Conservation (phyloP, 2,329 filamentous ascomycete genomes). For the Neonectria hederae region DNA sequence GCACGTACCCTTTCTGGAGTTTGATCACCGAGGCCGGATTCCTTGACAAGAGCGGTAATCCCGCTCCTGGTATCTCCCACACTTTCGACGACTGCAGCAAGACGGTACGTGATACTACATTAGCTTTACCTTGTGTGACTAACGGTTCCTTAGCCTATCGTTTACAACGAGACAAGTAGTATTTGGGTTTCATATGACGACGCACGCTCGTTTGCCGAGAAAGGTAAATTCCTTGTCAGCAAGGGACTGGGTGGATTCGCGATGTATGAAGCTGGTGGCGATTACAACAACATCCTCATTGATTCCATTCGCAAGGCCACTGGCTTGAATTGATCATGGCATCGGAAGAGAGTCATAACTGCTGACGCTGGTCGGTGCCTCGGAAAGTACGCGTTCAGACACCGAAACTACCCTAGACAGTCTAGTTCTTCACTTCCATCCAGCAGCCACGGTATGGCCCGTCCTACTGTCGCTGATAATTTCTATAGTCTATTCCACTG, state of each 20-base stretch:
- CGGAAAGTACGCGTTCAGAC: too few relatives aligned
- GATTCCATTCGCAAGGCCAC: constrained; percentile 27
- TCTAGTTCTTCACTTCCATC: too few relatives aligned
- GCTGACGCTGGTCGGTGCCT: too few relatives aligned
- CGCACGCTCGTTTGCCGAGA: constrained; percentile 26
- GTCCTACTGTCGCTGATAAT: too few relatives aligned
- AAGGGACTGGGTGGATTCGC: constrained; percentile 30
- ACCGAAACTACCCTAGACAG: too few relatives aligned
- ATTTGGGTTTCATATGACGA: constrained; percentile 37
- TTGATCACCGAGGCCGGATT: constrained; percentile 33
- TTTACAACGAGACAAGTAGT: constrained; percentile 25
- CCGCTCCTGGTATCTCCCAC: constrained; percentile 26
- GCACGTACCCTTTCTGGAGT: constrained; percentile 36
- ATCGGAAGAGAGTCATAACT: too few relatives aligned
- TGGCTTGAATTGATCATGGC: too few relatives aligned
- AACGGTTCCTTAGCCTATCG: constrained; percentile 14
- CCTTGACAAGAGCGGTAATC: constrained; percentile 23
- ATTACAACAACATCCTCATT: constrained; percentile 35
- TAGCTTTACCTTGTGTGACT: not conserved
- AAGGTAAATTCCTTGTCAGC: constrained; percentile 27
- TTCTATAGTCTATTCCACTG: too few relatives aligned
- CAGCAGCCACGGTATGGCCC: too few relatives aligned
- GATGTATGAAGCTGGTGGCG: constrained; percentile 35
- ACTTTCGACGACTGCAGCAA: constrained; percentile 32
- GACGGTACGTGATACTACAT: constrained; percentile 21